A percentile compares a stretch with the other conserved stretches of the same genome.
Evolutionary conservation across 495 filamentous ascomycete genomes (phyloP).

Genomic region (Xylaria telfairii): DNA sequence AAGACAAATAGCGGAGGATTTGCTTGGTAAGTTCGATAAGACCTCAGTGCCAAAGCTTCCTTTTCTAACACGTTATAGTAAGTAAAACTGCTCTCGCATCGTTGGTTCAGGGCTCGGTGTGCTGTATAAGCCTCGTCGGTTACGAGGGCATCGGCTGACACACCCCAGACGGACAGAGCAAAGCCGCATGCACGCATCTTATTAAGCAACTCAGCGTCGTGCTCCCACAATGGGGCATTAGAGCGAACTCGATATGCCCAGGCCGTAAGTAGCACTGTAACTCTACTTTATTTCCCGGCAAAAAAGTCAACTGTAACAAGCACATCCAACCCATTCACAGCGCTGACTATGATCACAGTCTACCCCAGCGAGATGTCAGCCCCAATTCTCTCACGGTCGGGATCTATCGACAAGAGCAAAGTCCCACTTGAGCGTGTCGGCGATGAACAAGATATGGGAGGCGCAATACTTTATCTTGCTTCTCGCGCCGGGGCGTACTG

Average conservation of each 20-base stretch:
- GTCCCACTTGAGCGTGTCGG: constrained; percentile 59
- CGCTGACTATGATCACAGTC: constrained; percentile 42
- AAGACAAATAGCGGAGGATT: constrained; percentile 61
- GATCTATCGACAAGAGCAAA: constrained; percentile 38
- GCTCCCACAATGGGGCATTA: constrained; percentile 64
- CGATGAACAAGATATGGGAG: constrained; percentile 66
- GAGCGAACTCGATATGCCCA: constrained; percentile 69
- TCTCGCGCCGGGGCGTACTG: constrained; percentile 68
- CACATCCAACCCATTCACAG: not conserved
- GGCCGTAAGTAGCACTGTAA: constrained; percentile 56
- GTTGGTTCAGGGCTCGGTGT: too few species aligned
- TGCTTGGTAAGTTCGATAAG: constrained; percentile 47
- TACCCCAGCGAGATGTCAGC: constrained; percentile 70
- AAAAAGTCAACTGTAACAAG: not conserved
- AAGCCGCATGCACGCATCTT: constrained; percentile 68
- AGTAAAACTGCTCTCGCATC: not conserved
- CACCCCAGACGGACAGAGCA: constrained; percentile 55
- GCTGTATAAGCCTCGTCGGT: too few species aligned
- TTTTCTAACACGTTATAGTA: constrained; percentile 11
- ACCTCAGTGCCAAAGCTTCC: not conserved
- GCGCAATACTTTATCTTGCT: constrained; percentile 64
- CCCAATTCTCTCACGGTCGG: constrained; percentile 50
- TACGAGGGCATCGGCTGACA: not conserved
- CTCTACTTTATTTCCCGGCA: not conserved
- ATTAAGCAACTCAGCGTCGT: constrained; percentile 65